These are phyloP conservation scores for Puccinia horiana DNA, from an alignment of 1,284 basidiomycete species.

Conservation along the genomic window DNA sequence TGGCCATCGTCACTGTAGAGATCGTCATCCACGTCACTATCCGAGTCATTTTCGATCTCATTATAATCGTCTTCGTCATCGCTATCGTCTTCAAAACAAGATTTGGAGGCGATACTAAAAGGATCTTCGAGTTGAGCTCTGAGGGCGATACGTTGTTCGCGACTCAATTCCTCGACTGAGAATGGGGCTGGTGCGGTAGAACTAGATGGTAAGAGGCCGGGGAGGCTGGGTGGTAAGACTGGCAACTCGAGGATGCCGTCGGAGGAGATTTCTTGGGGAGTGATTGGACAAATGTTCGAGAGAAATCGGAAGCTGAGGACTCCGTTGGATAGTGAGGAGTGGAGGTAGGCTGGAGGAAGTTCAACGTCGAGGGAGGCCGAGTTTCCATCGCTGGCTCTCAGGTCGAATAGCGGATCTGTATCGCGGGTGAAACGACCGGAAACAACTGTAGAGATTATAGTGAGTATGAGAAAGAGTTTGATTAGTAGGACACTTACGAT, in stretches of 20 bases:
- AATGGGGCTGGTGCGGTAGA: constrained; percentile 15
- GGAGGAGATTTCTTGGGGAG: not conserved
- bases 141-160: constrained; percentile 34
- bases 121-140: constrained; percentile 35
- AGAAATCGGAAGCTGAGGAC: constrained; percentile 37
- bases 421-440: constrained; percentile 35
- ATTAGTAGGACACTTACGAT: not conserved
- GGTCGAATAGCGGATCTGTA: constrained; percentile 27
- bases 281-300: not conserved
- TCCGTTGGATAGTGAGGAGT: not conserved
- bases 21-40: constrained; percentile 43
- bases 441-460: constrained; percentile 14
- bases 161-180: constrained; percentile 24
- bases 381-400: constrained; percentile 44
- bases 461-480: not conserved
- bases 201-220: not conserved
- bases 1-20: constrained; percentile 47
- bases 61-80: constrained; percentile 28
- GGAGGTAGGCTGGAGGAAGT: not conserved
- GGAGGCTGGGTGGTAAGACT: not conserved
- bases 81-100: constrained; percentile 38
- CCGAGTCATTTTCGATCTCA: not conserved
- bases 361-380: constrained; percentile 37
- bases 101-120: constrained; percentile 39
- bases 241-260: constrained; percentile 8